phyloP scores from a whole-genome alignment of 306 rosid species.

The Cyclanthera cordifolia region DNA sequence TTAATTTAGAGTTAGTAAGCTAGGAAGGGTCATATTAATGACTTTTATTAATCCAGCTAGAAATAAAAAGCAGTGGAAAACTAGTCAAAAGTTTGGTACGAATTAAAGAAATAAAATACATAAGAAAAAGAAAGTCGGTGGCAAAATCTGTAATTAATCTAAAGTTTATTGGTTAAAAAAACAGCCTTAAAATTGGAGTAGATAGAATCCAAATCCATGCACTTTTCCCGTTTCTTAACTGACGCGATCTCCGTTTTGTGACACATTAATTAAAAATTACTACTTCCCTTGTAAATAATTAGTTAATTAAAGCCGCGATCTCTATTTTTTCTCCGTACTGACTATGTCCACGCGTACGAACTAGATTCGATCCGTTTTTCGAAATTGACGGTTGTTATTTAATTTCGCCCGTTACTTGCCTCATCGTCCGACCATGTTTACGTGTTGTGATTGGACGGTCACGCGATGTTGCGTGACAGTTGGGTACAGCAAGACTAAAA shows the following conservation, averaged over 20 bases:
- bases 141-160: background rate
- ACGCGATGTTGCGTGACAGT: background rate
- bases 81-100: background rate
- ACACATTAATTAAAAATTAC: background rate
- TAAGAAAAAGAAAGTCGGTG: background rate
- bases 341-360: background rate
- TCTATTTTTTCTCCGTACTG: background rate
- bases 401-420: background rate
- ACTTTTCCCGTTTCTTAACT: conserved; percentile 6
- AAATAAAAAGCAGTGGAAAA: background rate
- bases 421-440: background rate
- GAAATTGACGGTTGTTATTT: background rate
- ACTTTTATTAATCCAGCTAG: no score
- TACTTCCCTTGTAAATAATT: background rate
- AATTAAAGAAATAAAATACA: background rate
- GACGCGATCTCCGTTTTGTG: background rate
- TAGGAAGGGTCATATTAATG: no score
- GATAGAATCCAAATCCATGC: background rate
- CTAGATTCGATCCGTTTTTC: background rate
- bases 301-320: background rate
- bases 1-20: no score
- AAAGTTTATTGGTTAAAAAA: background rate
- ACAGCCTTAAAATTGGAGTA: background rate
- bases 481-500: background rate
- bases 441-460: conserved; percentile 4